Conservation (phyloP, 805 yeast genomes). For the Cyberlindnera misumaiensis region DNA sequence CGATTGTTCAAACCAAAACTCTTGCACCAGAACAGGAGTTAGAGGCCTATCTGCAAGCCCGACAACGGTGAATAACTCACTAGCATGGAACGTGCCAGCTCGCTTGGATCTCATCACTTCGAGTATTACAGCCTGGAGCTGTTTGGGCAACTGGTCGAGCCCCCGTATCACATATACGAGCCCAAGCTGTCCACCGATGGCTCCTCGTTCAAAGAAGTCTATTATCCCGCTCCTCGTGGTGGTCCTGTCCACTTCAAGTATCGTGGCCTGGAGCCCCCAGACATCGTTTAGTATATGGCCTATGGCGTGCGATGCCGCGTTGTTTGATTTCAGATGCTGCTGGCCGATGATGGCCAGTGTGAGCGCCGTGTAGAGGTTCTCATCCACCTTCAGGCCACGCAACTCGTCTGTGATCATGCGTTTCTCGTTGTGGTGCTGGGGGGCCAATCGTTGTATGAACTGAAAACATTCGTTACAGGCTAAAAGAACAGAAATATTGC, state of each 20-base stretch:
- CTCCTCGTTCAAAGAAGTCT: slow-evolving; percentile 8
- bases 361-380: slow-evolving; percentile 13
- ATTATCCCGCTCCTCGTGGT: background rate
- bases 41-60: slow-evolving; percentile 18
- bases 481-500: no score
- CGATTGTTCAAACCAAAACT: slow-evolving; percentile 28
- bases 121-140: slow-evolving; percentile 2
- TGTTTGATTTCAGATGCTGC: slow-evolving; percentile 17
- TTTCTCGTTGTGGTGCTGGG: no score
- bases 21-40: slow-evolving; percentile 16
- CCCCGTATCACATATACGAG: slow-evolving; percentile 8
- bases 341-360: slow-evolving; percentile 18
- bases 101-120: slow-evolving; percentile 4
- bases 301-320: slow-evolving; percentile 14
- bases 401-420: background rate
- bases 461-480: no score
- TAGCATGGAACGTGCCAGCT: background rate
- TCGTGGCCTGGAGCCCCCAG: slow-evolving; percentile 7
- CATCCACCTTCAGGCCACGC: slow-evolving; percentile 2
- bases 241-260: background rate
- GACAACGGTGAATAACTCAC: slow-evolving; percentile 14
- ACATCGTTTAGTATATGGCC: slow-evolving; percentile 6
- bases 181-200: background rate
- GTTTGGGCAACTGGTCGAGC: slow-evolving; percentile 7
- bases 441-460: no score